Base-by-base conservation (phyloP, 2,329 filamentous ascomycete genomes). In the Albifimbria verrucaria region DNA sequence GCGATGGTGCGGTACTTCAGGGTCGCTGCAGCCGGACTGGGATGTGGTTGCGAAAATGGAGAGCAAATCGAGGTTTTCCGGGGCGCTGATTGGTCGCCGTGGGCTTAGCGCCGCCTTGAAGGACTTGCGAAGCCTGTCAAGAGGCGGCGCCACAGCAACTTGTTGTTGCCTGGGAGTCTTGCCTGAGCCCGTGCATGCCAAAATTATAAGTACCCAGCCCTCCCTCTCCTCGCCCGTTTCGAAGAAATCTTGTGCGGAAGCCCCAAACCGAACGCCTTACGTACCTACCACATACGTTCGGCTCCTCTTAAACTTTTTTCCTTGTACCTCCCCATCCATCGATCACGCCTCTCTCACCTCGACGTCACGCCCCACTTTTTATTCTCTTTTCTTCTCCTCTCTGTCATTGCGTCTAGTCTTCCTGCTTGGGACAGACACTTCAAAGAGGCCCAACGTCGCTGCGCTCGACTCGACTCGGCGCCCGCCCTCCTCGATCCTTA, bases 151-250 rank as follows among this genome's bases (percentile, higher is more conserved):
- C 72, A 76, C 74, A 68, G 62, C 64, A 66, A 24, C 65, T 67
- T 68, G 69, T 68, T 65, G 72, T 68, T 74, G 72, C 72, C 73
- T 75, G 63, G 73, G 72, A 63, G 61, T 65, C 64, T 56, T 69
- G 70, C 68, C 65, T 66, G 61, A 67, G 64, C 61, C 62, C 62
- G 64, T 65, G 61, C 59, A 56, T 61, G 59, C 57, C 66, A 79
- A 77, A 80, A 80, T 76, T 82, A 82, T 82, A 82, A 81, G 73
- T 73, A 79, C 72, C 67, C 65, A 68, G 68, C 68, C 72, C 72
- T 77, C 77, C 79, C 78, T 79, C 74, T 70, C 74, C 71, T 28
- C 74, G 65, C 68, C 67, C 69, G 69, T 74, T 76, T 74, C 66
- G 69, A 72, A 67, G 18, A n/a, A 68, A 66, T 76, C 71, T 74